These are phyloP conservation scores for Aspergillus sp. DNA, from an alignment of 2,329 filamentous ascomycete genomes.

Conservation along the genomic window DNA sequence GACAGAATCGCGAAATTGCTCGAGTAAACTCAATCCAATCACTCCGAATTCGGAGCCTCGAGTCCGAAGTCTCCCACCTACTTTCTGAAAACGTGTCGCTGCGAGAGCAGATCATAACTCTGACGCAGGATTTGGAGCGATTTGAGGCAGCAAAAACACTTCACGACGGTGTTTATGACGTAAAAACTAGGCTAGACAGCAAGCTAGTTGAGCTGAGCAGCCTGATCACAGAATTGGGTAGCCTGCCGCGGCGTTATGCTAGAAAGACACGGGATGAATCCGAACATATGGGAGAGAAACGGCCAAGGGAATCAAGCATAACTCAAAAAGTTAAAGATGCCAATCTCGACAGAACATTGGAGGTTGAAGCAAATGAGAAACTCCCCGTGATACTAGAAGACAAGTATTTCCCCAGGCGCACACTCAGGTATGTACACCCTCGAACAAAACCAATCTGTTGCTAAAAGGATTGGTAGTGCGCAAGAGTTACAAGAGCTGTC, in stretches of 20 bases:
- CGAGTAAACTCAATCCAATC: conserved; percentile 65
- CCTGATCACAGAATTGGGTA: conserved; percentile 56
- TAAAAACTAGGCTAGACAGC: conserved; percentile 55
- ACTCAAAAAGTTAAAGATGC: conserved; percentile 16
- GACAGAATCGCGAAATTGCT: conserved; percentile 67
- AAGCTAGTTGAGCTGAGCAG: conserved; percentile 57
- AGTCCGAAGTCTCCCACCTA: conserved; percentile 61
- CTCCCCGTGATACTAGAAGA: conserved; percentile 62
- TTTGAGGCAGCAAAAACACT: conserved; percentile 46
- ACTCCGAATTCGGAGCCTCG: conserved; percentile 62
- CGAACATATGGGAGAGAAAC: conserved; percentile 12
- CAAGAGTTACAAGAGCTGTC: conserved; percentile 36
- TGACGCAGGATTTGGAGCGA: conserved; percentile 56
- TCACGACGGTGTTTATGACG: conserved; percentile 48
- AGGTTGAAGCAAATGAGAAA: conserved; percentile 34
- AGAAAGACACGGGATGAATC: conserved; percentile 19
- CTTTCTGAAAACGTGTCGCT: conserved; percentile 61
- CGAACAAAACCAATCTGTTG: neutral
- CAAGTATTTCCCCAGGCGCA: conserved; percentile 57
- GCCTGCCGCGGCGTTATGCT: conserved; percentile 34
- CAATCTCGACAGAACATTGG: conserved; percentile 17
- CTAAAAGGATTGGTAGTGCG: conserved; percentile 23
- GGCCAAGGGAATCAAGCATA: conserved; percentile 7
- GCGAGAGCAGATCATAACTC: conserved; percentile 57
- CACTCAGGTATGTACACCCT: conserved; percentile 51